Base-by-base conservation (phyloP, 2,329 filamentous ascomycete species). In the Fonsecaea monophora region DNA sequence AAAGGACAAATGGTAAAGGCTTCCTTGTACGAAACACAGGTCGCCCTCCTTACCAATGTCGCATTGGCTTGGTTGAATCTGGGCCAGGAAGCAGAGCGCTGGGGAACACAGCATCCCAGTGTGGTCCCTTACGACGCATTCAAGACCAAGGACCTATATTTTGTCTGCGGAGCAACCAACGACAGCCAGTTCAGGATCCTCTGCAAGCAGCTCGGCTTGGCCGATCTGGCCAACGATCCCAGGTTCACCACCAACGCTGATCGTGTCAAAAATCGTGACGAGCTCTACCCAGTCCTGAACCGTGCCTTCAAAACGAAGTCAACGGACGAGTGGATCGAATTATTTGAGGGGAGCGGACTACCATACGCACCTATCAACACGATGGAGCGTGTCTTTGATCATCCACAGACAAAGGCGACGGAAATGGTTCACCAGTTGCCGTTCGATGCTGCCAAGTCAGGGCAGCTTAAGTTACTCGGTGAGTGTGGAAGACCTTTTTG, bases 101-200 rank as follows among this genome's bases (percentile, higher is more conserved):
- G 78, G 75, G 82, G 82, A 3, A 81, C 80, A 5, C 78, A 76
- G 25, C 82, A 84, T 74, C 81, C 82, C 0, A 82, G 77, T 40
- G 80, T 83, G 37, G 82, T 81, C 10, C 82, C 82, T 1, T 84
- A 83, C 60, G 77, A 82, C 64, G 80, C 79, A 0, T 84, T 92
- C 77, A 85, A 87, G 74, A 92, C 90, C 3, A 86, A 85, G 62
- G 89, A 92, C 68, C 88, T 89, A n/a, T 86, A 88, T 65, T 83
- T 92, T 40, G 82, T 92, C 21, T 83, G 91, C 55, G 90, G 90
- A 4, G 89, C 89, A 34, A 89, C 88, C n/a, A 92, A 92, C 72
- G 88, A 91, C 74, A 83, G 86, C 5, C 82, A 92, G 1, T 92
- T 90, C 69, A 85, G 85, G 15, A 83, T 90, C 21, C 78, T 92